A percentile compares a stretch with the other conserved stretches of the same genome.
Conservation (phyloP, 2,329 filamentous ascomycete species). For the Pseudogymnoascus sp. region DNA sequence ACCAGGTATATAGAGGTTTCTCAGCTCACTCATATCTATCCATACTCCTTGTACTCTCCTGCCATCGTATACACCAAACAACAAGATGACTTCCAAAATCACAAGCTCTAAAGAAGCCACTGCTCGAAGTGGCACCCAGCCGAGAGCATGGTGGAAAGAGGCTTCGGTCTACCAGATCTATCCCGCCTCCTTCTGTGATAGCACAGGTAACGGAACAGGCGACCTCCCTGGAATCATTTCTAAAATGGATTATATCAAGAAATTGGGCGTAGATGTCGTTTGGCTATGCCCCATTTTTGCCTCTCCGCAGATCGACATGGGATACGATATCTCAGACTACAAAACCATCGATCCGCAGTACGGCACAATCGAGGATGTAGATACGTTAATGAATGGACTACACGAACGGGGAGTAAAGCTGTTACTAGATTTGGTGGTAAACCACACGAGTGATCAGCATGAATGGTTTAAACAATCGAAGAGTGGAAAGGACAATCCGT, state of each 20-base stretch:
- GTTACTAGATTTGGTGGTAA: slow-evolving; percentile 63
- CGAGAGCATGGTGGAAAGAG: background rate
- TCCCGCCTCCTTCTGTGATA: slow-evolving; percentile 47
- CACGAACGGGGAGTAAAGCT: slow-evolving; percentile 55
- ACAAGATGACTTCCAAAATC: background rate
- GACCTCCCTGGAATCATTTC: slow-evolving; percentile 52
- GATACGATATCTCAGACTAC: slow-evolving; percentile 61
- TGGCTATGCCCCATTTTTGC: slow-evolving; percentile 60
- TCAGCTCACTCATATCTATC: background rate
- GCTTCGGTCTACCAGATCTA: slow-evolving; percentile 44
- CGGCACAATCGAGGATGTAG: slow-evolving; percentile 57
- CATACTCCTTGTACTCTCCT: background rate
- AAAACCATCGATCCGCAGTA: slow-evolving; percentile 56
- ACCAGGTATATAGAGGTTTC: background rate
- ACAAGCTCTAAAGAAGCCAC: background rate
- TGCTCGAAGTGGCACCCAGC: background rate
- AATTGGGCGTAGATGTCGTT: slow-evolving; percentile 52
- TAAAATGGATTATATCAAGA: slow-evolving; percentile 51
- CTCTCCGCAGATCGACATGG: slow-evolving; percentile 58
- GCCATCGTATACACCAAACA: background rate
- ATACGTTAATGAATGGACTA: slow-evolving; percentile 48
- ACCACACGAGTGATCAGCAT: slow-evolving; percentile 52
- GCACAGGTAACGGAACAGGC: slow-evolving; percentile 49
- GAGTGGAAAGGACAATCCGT: slow-evolving; percentile 39
- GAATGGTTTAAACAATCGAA: slow-evolving; percentile 48